Conservation (phyloP, 495 filamentous ascomycete species). For the Hyaloscypha finlandica region DNA sequence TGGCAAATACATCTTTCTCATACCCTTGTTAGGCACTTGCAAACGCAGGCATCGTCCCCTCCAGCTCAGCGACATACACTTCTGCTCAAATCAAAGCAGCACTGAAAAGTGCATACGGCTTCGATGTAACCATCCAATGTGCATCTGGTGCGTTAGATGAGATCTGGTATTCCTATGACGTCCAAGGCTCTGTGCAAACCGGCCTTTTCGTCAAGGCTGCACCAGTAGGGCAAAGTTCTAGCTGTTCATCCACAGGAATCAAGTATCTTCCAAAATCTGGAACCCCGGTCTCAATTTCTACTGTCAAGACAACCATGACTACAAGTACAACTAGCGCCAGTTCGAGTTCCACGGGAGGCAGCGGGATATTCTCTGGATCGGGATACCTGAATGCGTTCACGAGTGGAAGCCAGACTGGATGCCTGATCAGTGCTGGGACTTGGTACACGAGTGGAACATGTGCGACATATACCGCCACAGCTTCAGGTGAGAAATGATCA, state of each 20-base stretch:
- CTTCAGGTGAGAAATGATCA: conserved; percentile 39
- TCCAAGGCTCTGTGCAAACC: conserved; percentile 62
- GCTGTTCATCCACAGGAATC: conserved; percentile 57
- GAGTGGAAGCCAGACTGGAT: conserved; percentile 56
- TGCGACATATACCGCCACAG: conserved; percentile 62
- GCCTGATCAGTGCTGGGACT: conserved; percentile 66
- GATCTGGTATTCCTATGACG: conserved; percentile 74
- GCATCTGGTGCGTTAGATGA: conserved; percentile 56
- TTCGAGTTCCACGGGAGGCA: conserved; percentile 24
- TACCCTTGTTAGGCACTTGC: conserved; percentile 47
- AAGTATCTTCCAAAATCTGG: conserved; percentile 65
- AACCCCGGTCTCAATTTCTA: conserved; percentile 10
- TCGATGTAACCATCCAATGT: conserved; percentile 61
- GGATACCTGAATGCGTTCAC: conserved; percentile 62
- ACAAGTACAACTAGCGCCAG: conserved; percentile 16
- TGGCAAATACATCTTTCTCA: neutral
- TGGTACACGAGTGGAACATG: conserved; percentile 73
- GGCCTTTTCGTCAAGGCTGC: conserved; percentile 62
- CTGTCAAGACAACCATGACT: neutral
- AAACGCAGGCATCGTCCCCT: conserved; percentile 60
- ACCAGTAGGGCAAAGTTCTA: conserved; percentile 63
- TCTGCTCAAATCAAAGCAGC: conserved; percentile 57
- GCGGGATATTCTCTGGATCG: conserved; percentile 44
- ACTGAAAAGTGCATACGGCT: conserved; percentile 54
- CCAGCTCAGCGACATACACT: conserved; percentile 57